Conservation (phyloP, 331 rosid genomes). For the Prunus yedoensis region DNA sequence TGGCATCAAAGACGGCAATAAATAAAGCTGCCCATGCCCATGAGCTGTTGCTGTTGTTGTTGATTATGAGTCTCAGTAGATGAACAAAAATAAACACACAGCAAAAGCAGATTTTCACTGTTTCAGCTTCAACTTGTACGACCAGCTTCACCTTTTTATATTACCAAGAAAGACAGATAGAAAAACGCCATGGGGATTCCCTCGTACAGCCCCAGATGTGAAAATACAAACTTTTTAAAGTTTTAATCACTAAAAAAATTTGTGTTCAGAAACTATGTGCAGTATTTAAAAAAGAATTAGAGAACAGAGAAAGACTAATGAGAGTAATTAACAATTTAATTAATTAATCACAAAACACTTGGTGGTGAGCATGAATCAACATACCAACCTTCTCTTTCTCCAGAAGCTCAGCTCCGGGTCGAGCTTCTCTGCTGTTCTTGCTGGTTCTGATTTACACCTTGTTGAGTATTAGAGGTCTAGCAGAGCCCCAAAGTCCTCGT, state of each 20-base stretch:
- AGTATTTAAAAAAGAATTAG: not conserved
- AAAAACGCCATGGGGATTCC: conserved; percentile 25
- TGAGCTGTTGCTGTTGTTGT: not conserved
- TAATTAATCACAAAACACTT: conserved; percentile 45
- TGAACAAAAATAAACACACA: too few relatives aligned
- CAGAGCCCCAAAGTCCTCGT: conserved; percentile 33
- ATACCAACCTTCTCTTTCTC: conserved; percentile 51
- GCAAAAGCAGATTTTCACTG: too few relatives aligned
- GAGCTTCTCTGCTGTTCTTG: conserved; percentile 48
- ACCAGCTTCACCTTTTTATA: conserved; percentile 7
- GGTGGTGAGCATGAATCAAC: conserved; percentile 37
- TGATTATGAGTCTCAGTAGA: too few relatives aligned
- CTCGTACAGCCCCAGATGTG: conserved; percentile 36
- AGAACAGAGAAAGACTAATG: not conserved
- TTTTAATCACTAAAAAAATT: not conserved
- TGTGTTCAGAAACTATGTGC: not conserved
- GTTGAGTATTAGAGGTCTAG: conserved; percentile 54
- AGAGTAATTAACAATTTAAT: not conserved
- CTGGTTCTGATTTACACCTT: conserved; percentile 91
- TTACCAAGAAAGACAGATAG: conserved; percentile 8
- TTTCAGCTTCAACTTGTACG: not conserved
- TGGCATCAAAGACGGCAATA: not conserved
- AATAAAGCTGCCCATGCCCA: not conserved
- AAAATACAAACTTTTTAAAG: not conserved
- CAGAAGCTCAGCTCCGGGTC: conserved; percentile 48